Evolutionary conservation across 176 grass and related monocot species (phyloP).

Genomic region (Avena atlantica): DNA sequence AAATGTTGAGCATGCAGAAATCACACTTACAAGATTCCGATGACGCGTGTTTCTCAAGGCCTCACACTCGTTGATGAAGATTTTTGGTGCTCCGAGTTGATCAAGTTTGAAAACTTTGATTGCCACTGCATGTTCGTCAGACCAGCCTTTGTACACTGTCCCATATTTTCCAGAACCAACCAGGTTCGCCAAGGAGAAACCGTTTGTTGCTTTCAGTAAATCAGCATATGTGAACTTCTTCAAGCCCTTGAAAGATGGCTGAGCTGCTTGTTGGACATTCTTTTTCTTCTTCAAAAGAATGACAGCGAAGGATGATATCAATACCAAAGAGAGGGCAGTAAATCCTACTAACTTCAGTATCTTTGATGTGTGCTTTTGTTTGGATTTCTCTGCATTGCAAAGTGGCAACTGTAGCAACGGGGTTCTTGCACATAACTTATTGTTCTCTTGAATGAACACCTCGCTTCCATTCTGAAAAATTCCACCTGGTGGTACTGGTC

Average conservation of each 20-base stretch:
- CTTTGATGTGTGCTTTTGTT: neutral
- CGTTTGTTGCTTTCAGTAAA: slow-evolving; percentile 44
- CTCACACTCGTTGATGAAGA: slow-evolving; percentile 56
- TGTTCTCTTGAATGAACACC: slow-evolving; percentile 44
- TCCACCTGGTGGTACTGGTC: slow-evolving; percentile 36
- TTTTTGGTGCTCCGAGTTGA: slow-evolving; percentile 36
- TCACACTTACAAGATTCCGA: slow-evolving; percentile 52
- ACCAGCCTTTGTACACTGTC: slow-evolving; percentile 50
- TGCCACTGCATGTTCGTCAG: slow-evolving; percentile 32
- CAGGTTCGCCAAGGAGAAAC: slow-evolving; percentile 42
- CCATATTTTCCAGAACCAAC: slow-evolving; percentile 51
- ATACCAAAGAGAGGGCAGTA: slow-evolving; percentile 1
- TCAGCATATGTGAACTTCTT: slow-evolving; percentile 48
- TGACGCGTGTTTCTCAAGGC: slow-evolving; percentile 59
- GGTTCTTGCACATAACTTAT: slow-evolving; percentile 29
- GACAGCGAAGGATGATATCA: neutral
- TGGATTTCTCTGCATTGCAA: neutral
- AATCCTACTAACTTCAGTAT: slow-evolving; percentile 15
- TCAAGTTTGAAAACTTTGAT: slow-evolving; percentile 63
- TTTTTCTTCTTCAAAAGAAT: slow-evolving; percentile 1
- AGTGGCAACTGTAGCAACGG: slow-evolving; percentile 23
- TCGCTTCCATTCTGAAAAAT: slow-evolving; percentile 45
- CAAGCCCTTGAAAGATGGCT: neutral
- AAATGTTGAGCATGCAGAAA: slow-evolving; percentile 47
- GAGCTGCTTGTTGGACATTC: neutral